These are phyloP conservation scores for Barnettozyma vustinii DNA, from an alignment of 805 yeast genomes.

Conservation along the genomic window DNA sequence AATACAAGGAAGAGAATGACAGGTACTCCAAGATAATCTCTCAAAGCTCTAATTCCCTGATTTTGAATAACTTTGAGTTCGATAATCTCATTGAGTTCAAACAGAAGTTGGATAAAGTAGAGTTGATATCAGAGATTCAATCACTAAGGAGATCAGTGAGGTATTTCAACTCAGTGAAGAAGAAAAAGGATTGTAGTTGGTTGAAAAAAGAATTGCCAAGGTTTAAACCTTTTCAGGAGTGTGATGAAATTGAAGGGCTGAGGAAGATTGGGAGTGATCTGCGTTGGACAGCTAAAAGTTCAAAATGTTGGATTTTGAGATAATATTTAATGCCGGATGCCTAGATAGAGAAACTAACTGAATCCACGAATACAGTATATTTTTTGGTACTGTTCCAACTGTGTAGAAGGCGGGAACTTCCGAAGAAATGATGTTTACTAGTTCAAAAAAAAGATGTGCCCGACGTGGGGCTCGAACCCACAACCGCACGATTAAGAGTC, in stretches of 20 bases:
- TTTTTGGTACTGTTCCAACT: too few relatives aligned
- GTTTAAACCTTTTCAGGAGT: slow-evolving; percentile 4
- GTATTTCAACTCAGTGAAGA: slow-evolving; percentile 1
- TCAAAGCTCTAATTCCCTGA: slow-evolving; percentile 19
- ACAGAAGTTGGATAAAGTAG: slow-evolving; percentile 29
- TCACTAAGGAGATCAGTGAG: slow-evolving; percentile 31
- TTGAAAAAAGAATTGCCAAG: slow-evolving; percentile 9
- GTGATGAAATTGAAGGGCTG: slow-evolving; percentile 14
- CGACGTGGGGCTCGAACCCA: slow-evolving; percentile 4
- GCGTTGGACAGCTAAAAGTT: slow-evolving; percentile 7
- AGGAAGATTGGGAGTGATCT: slow-evolving; percentile 18
- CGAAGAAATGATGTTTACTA: too few relatives aligned
- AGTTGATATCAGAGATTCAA: slow-evolving; percentile 40
- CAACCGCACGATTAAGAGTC: slow-evolving; percentile 4
- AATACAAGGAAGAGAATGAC: slow-evolving; percentile 21
- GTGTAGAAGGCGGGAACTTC: too few relatives aligned
- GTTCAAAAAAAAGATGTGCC: background rate
- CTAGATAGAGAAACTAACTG: background rate
- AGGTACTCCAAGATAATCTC: slow-evolving; percentile 2
- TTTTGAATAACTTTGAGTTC: slow-evolving; percentile 28
- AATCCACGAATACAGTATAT: background rate
- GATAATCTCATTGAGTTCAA: slow-evolving; percentile 31
- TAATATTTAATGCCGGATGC: background rate
- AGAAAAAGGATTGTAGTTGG: slow-evolving; percentile 7
- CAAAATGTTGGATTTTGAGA: background rate